Conservation (phyloP, 1,139 yeast species). For the Suhomyces yuchorum region DNA sequence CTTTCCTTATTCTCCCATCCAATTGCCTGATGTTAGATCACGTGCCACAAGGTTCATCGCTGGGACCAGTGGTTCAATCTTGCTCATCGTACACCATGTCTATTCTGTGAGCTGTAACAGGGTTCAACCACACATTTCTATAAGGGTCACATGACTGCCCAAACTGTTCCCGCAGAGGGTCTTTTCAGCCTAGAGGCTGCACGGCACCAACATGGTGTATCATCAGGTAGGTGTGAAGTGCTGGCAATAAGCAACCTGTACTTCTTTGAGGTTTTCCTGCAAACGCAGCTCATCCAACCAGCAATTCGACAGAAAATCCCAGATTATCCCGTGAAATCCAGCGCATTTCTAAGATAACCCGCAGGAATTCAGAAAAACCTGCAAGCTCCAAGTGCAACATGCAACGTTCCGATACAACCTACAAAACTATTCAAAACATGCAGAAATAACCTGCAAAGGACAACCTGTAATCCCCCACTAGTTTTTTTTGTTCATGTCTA, state of each 20-base stretch:
- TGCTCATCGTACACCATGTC: not conserved
- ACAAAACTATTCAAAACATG: not conserved
- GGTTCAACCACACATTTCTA: not conserved
- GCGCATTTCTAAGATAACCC: not conserved
- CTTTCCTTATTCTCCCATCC: no score
- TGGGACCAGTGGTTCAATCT: not conserved
- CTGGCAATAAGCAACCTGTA: not conserved
- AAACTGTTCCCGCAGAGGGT: not conserved
- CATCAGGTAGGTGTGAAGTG: no score
- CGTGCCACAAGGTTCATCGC: not conserved
- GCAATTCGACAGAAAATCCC: not conserved
- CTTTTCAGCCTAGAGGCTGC: not conserved
- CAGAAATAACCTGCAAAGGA: not conserved
- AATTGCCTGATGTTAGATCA: not conserved
- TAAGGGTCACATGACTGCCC: not conserved
- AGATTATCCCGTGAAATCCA: not conserved
- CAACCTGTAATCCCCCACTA: conserved; percentile 6
- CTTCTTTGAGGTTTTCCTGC: not conserved
- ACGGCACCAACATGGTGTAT: no score
- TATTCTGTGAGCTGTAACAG: not conserved
- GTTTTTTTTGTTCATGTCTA: conserved; percentile 2
- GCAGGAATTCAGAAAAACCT: not conserved
- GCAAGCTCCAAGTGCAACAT: not conserved
- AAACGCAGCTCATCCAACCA: not conserved
- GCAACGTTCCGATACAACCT: not conserved